Percentiles rank a stretch among this genome's conserved stretches.
Evolutionary conservation across 306 rosid species (phyloP).

Genomic region (Cucurbita ficifolia): DNA sequence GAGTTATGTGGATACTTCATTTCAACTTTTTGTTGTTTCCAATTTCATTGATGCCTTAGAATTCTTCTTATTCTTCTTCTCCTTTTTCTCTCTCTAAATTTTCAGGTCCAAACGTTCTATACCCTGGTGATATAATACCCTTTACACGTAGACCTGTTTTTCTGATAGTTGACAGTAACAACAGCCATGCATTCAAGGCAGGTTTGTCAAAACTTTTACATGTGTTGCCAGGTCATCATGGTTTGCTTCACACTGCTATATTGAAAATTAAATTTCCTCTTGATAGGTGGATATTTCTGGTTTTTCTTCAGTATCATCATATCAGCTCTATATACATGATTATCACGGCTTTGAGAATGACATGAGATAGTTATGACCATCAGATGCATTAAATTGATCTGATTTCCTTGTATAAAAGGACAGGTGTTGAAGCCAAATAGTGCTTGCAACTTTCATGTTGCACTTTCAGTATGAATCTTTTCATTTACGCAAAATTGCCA

Average conservation of each 20-base stretch:
- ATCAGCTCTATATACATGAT: neutral
- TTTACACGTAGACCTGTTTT: conserved; percentile 93
- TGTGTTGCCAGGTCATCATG: conserved; percentile 18
- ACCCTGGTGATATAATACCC: conserved; percentile 90
- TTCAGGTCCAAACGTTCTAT: conserved; percentile 69
- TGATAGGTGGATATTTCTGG: neutral
- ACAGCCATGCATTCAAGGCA: conserved; percentile 99
- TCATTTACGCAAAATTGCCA: neutral
- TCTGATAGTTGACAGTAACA: conserved; percentile 87
- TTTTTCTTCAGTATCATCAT: neutral
- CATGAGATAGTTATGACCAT: neutral
- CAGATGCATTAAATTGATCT: neutral
- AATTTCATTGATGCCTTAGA: neutral
- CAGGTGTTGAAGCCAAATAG: neutral
- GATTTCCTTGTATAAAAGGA: neutral
- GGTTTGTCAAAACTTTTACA: conserved; percentile 95
- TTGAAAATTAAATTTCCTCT: neutral
- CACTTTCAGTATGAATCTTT: neutral
- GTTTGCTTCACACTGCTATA: conserved; percentile 10
- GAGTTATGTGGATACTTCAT: neutral
- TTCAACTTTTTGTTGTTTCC: neutral
- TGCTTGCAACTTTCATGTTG: neutral
- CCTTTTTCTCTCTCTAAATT: no score
- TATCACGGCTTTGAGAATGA: neutral
- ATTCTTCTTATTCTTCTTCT: neutral